Conservation (phyloP, 2,329 filamentous ascomycete species). For the Teratosphaeriaceae sp. region DNA sequence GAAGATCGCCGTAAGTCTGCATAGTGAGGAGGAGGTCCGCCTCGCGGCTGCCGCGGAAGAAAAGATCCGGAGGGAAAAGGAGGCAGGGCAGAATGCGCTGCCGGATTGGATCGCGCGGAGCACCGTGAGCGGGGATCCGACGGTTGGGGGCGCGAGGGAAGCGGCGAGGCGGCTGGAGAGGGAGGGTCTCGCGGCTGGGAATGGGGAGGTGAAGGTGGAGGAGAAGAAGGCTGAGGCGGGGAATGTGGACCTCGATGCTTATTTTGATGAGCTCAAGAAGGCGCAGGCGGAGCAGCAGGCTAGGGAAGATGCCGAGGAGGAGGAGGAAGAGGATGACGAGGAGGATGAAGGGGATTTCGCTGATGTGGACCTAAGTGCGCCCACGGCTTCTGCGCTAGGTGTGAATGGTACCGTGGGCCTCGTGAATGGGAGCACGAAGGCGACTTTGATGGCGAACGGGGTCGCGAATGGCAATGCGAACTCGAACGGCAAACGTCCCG, state of each 20-base stretch:
- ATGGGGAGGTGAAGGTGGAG: slow-evolving; percentile 1
- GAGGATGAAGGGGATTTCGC: slow-evolving; percentile 47
- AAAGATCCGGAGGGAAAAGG: slow-evolving; percentile 23
- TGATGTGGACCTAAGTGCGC: slow-evolving; percentile 52
- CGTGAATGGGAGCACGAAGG: slow-evolving; percentile 30
- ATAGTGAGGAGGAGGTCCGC: slow-evolving; percentile 30
- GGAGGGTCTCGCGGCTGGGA: slow-evolving; percentile 26
- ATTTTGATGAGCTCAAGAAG: slow-evolving; percentile 60
- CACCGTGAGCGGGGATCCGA: slow-evolving; percentile 39
- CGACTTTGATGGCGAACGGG: background rate
- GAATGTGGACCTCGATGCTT: slow-evolving; percentile 56
- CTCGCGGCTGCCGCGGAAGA: slow-evolving; percentile 26
- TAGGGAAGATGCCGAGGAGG: slow-evolving; percentile 44
- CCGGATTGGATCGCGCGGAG: slow-evolving; percentile 31
- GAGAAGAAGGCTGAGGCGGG: slow-evolving; percentile 34
- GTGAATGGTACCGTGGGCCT: no score
- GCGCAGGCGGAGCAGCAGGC: slow-evolving; percentile 44
- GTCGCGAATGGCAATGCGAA: slow-evolving; percentile 16
- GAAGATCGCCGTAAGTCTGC: slow-evolving; percentile 29
- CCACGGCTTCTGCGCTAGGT: no score
- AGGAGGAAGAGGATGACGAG: slow-evolving; percentile 44
- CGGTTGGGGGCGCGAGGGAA: slow-evolving; percentile 33
- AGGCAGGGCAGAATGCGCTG: slow-evolving; percentile 30
- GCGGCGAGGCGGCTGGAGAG: slow-evolving; percentile 33
- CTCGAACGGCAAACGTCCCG: slow-evolving; percentile 29